Evolutionary conservation across 108 stramenopile species (phyloP), one percentile per base, ranked within the genome.

Genomic region (Nitzschia sp.): DNA sequence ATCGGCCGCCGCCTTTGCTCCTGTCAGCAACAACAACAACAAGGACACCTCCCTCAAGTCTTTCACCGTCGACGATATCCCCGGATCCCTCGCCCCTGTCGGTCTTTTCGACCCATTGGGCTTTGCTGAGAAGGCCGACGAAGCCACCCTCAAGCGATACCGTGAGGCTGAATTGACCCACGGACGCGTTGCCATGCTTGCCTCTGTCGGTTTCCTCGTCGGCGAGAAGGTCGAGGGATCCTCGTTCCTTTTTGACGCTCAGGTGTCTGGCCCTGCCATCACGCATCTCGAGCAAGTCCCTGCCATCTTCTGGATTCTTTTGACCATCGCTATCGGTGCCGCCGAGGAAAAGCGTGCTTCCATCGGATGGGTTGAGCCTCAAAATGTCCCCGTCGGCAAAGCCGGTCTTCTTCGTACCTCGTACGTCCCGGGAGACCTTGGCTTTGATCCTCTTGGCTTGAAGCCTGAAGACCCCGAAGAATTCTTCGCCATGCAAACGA

Each of bases 101-200:
- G 81, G 78, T 35, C 44, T 80, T 60, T 88, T 83, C 58, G 87
- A 93, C 61, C 89, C 92, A 21, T 80, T 89, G 23, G 80, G 80
- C 17, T 80, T 93, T 31, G 81, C 89, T 27, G 86, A 73, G 45
- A 87, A 86, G 72, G 87, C 86, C 19, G 89, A 86, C 59, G 83
- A 75, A 28, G 69, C 71, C 48, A 84, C 82, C 56, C 53, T 88
- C 33, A 88, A 88, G 78, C 85, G 88, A 76, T 95, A 85, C 84
- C 89, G 90, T 57, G 94, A 95, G 77, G 92, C 94, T n/a, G 92
- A 93, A 62, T 66, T 88, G 26, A 85, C 85, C 26, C 91, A 92
- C 63, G 91, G 91, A 72, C 87, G 92, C 73, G 86, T 84, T 34
- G 78, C 81, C 69, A 84, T 80, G 77, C 67, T 78, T 45, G 77